Percentiles rank a stretch among this genome's conserved stretches.
Conservation (phyloP, 2,329 filamentous ascomycete species). For the Aspergillus tanneri region DNA sequence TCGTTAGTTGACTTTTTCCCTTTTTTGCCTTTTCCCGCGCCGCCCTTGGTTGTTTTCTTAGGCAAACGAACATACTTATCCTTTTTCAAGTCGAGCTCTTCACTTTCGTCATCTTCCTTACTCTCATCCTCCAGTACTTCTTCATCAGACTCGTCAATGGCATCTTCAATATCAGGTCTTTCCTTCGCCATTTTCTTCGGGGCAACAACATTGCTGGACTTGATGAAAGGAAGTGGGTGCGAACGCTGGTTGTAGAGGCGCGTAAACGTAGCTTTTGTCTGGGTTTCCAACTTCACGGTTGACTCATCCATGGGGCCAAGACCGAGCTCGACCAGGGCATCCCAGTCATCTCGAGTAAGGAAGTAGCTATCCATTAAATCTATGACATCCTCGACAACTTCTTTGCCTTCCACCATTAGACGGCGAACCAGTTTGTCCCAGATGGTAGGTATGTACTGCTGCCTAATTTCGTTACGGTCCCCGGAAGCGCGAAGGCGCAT, state of each 20-base stretch:
- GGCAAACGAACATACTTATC: constrained; percentile 96
- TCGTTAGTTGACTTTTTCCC: constrained; percentile 52
- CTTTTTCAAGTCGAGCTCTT: constrained; percentile 80
- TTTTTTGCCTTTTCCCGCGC: constrained; percentile 48
- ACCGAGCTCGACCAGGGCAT: constrained; percentile 86
- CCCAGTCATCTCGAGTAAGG: constrained; percentile 90
- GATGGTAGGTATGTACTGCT: constrained; percentile 86
- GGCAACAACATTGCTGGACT: constrained; percentile 72
- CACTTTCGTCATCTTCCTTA: constrained; percentile 66
- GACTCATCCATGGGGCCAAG: constrained; percentile 80
- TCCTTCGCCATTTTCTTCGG: constrained; percentile 71
- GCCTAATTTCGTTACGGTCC: constrained; percentile 88
- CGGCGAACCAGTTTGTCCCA: constrained; percentile 78
- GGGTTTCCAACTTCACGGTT: constrained; percentile 72
- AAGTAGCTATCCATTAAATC: constrained; percentile 97
- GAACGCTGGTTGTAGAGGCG: constrained; percentile 82
- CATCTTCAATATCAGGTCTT: constrained; percentile 91
- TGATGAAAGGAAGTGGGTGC: constrained; percentile 95
- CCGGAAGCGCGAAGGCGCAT: constrained; percentile 90
- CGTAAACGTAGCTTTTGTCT: constrained; percentile 87
- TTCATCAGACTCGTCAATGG: constrained; percentile 85
- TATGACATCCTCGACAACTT: constrained; percentile 78
- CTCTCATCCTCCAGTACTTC: constrained; percentile 55
- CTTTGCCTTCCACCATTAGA: constrained; percentile 76
- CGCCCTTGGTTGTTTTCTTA: constrained; percentile 60